Evolutionary conservation across 306 rosid genomes (phyloP).

Genomic region (Hylodesmum podocarpum): DNA sequence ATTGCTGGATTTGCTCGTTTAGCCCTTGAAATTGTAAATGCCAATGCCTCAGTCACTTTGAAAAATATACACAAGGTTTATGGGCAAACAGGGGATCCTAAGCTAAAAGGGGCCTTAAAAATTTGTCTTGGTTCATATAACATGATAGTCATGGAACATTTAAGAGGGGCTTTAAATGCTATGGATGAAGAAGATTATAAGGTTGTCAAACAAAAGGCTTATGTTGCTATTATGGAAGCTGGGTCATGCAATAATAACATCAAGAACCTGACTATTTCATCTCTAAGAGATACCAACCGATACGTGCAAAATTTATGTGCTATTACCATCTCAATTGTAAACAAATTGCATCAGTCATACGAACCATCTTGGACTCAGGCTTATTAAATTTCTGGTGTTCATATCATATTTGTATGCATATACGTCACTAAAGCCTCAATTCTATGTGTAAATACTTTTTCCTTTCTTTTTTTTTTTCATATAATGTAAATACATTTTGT

Average conservation of each 20-base stretch:
- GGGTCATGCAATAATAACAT: slow-evolving; percentile 9
- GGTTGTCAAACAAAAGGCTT: slow-evolving; percentile 1
- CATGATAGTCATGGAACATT: neutral
- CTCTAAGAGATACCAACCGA: slow-evolving; percentile 20
- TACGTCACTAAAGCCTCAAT: neutral
- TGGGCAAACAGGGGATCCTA: neutral
- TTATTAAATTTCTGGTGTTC: neutral
- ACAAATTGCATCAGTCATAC: neutral
- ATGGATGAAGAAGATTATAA: neutral
- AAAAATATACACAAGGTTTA: neutral
- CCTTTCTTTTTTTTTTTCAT: no score
- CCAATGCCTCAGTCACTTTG: neutral
- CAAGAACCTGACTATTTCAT: neutral
- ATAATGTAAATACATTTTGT: no score
- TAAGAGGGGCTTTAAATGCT: slow-evolving; percentile 16
- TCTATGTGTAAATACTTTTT: neutral
- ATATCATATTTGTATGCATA: neutral
- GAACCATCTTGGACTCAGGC: neutral
- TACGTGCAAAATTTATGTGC: slow-evolving; percentile 26
- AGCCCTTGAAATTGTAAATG: slow-evolving; percentile 17
- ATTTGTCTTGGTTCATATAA: slow-evolving; percentile 14
- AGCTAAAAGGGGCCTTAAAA: neutral
- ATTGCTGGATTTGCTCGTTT: slow-evolving; percentile 30
- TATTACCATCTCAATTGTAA: slow-evolving; percentile 9
- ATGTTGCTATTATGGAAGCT: neutral